phyloP scores from a whole-genome alignment of 2,329 filamentous ascomycete genomes.

The Trichoderma guizhouense region DNA sequence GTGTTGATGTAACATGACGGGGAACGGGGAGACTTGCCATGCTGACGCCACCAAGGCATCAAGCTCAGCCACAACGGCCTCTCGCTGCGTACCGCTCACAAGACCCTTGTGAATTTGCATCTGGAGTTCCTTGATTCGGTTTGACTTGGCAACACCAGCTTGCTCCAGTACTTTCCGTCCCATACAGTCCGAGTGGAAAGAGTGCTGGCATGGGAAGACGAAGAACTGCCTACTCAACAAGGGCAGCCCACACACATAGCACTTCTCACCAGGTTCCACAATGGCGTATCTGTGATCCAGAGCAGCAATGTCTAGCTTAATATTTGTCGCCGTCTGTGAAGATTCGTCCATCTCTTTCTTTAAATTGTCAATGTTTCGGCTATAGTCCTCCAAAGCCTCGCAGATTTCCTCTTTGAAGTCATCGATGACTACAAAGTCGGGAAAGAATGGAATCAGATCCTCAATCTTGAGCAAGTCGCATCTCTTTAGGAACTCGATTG shows the following conservation, averaged over 20 bases:
- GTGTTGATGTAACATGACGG: neutral
- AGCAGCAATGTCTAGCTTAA: slow-evolving; percentile 81
- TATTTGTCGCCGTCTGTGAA: slow-evolving; percentile 81
- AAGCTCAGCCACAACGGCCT: slow-evolving; percentile 81
- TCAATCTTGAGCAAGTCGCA: slow-evolving; percentile 93
- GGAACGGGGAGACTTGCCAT: slow-evolving; percentile 57
- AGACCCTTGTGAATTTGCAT: slow-evolving; percentile 75
- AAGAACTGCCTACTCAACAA: slow-evolving; percentile 91
- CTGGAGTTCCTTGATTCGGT: slow-evolving; percentile 82
- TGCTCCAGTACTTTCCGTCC: slow-evolving; percentile 82
- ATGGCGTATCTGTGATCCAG: slow-evolving; percentile 91
- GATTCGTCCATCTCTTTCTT: slow-evolving; percentile 96
- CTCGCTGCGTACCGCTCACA: slow-evolving; percentile 66
- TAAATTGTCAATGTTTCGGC: slow-evolving; percentile 80
- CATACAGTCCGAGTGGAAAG: slow-evolving; percentile 93
- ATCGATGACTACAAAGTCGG: slow-evolving; percentile 96
- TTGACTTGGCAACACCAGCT: slow-evolving; percentile 69
- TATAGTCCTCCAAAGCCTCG: slow-evolving; percentile 87
- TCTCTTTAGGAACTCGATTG: slow-evolving; percentile 88
- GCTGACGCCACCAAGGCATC: slow-evolving; percentile 87
- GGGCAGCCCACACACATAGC: slow-evolving; percentile 82
- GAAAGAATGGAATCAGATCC: slow-evolving; percentile 96
- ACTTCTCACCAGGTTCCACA: slow-evolving; percentile 92
- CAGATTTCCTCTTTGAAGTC: slow-evolving; percentile 99
- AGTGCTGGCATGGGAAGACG: slow-evolving; percentile 96